A percentile compares a stretch with the other conserved stretches of the same genome.
Conservation (phyloP, 768 basidiomycete species). For the Hortiboletus campestris region DNA sequence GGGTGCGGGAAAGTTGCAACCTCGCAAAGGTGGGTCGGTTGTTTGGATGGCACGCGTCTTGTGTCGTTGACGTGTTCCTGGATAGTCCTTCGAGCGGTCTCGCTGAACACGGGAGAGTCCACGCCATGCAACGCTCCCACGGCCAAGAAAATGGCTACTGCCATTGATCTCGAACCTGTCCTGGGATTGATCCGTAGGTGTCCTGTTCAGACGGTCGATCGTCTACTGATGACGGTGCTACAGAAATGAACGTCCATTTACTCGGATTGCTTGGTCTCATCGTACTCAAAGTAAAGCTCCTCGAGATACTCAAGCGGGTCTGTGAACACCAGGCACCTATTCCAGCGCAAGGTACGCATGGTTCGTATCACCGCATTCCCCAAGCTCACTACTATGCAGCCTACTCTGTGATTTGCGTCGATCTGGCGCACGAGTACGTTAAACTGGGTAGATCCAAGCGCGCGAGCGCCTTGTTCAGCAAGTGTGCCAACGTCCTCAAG, state of each 20-base stretch:
- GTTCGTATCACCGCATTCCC: neutral
- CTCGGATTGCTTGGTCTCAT: constrained; percentile 68
- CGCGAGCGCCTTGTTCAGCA: constrained; percentile 64
- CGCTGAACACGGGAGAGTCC: constrained; percentile 13
- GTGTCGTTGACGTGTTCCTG: neutral
- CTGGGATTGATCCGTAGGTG: constrained; percentile 54
- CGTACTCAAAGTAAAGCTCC: constrained; percentile 62
- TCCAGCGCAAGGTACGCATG: constrained; percentile 46
- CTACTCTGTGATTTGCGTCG: constrained; percentile 61
- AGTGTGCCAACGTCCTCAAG: constrained; percentile 46
- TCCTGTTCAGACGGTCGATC: neutral
- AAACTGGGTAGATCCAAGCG: constrained; percentile 71
- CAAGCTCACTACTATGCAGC: constrained; percentile 35
- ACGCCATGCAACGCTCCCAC: neutral
- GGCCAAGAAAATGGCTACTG: neutral
- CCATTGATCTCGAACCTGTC: constrained; percentile 34
- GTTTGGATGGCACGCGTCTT: neutral
- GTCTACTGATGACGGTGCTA: neutral
- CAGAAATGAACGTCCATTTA: constrained; percentile 58
- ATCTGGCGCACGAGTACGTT: constrained; percentile 78
- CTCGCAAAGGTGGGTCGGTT: constrained; percentile 37
- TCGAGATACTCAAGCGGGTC: constrained; percentile 63
- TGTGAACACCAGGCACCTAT: constrained; percentile 46
- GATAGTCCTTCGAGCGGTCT: constrained; percentile 16
- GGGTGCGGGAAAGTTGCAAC: constrained; percentile 45